These are phyloP conservation scores for Penicillium ucsense DNA, from an alignment of 495 filamentous ascomycete species.

Conservation along the genomic window DNA sequence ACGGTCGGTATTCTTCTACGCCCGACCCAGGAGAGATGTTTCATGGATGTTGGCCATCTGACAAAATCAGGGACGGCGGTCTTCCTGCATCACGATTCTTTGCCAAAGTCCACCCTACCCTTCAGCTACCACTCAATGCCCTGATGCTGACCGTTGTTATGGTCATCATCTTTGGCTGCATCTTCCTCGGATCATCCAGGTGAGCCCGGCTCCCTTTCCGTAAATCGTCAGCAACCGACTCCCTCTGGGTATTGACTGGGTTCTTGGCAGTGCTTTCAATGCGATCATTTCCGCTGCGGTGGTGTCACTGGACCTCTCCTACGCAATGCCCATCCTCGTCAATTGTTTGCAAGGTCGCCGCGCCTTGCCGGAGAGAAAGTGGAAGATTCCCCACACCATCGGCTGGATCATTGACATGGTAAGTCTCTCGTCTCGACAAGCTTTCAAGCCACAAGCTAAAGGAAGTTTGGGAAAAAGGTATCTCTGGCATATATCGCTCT, in stretches of 20 bases:
- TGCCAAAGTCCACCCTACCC: slow-evolving; percentile 47
- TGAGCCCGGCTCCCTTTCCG: neutral
- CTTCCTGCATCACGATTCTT: slow-evolving; percentile 55
- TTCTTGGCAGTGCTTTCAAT: slow-evolving; percentile 29
- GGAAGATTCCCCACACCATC: slow-evolving; percentile 43
- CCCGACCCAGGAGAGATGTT: no score
- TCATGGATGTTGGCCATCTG: neutral
- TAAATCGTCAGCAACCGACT: no score
- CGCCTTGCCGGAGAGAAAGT: slow-evolving; percentile 49
- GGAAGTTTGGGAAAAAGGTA: slow-evolving; percentile 25
- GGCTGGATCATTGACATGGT: slow-evolving; percentile 56
- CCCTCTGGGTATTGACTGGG: neutral
- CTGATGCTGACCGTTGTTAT: slow-evolving; percentile 51
- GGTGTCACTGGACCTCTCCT: slow-evolving; percentile 58
- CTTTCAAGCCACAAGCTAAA: slow-evolving; percentile 6
- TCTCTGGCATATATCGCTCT: slow-evolving; percentile 54
- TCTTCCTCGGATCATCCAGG: slow-evolving; percentile 62
- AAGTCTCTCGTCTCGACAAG: slow-evolving; percentile 12
- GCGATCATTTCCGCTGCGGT: slow-evolving; percentile 64
- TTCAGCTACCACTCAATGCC: slow-evolving; percentile 58
- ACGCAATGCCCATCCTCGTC: slow-evolving; percentile 58
- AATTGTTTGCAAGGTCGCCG: slow-evolving; percentile 53
- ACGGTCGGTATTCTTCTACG: slow-evolving; percentile 14
- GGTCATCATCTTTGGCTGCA: slow-evolving; percentile 57
- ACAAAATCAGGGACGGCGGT: slow-evolving; percentile 46